Percentiles rank a stretch among this genome's conserved stretches.
Conservation (phyloP, 306 rosid genomes). For the Ochetophila trinervis region DNA sequence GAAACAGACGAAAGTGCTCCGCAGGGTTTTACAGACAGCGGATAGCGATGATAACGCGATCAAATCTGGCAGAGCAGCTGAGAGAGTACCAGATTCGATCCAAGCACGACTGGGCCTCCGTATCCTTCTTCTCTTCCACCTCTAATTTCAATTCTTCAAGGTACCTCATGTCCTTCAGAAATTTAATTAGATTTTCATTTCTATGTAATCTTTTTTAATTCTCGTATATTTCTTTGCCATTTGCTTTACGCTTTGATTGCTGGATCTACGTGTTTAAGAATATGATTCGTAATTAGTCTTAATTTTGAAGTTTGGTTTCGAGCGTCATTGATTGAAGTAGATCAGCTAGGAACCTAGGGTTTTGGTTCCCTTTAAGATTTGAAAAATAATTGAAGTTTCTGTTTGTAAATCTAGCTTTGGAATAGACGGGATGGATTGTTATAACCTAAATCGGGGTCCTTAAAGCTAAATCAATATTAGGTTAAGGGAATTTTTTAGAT, state of each 20-base stretch:
- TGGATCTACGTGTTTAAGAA: constrained; percentile 6
- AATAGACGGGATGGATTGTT: neutral
- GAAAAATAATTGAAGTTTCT: neutral
- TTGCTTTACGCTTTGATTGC: neutral
- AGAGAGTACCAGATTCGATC: constrained; percentile 99
- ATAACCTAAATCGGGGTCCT: neutral
- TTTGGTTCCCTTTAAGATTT: neutral
- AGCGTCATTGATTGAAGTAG: neutral
- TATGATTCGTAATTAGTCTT: neutral
- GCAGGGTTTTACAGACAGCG: constrained; percentile 12
- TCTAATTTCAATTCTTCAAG: constrained; percentile 69
- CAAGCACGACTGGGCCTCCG: constrained; percentile 95
- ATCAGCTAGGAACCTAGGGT: neutral
- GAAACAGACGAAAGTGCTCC: constrained; percentile 14
- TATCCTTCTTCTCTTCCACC: constrained; percentile 95
- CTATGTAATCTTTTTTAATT: constrained; percentile 1
- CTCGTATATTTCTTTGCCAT: neutral
- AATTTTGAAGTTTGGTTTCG: neutral
- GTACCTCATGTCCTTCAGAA: constrained; percentile 29
- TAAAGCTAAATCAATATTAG: neutral
- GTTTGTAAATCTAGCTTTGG: neutral
- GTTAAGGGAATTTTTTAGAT: neutral
- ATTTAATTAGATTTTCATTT: neutral
- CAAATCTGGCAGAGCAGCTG: constrained; percentile 98
- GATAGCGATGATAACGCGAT: constrained; percentile 83